Conservation (phyloP, 1,284 basidiomycete species). For the Exobasidium rhododendri region DNA sequence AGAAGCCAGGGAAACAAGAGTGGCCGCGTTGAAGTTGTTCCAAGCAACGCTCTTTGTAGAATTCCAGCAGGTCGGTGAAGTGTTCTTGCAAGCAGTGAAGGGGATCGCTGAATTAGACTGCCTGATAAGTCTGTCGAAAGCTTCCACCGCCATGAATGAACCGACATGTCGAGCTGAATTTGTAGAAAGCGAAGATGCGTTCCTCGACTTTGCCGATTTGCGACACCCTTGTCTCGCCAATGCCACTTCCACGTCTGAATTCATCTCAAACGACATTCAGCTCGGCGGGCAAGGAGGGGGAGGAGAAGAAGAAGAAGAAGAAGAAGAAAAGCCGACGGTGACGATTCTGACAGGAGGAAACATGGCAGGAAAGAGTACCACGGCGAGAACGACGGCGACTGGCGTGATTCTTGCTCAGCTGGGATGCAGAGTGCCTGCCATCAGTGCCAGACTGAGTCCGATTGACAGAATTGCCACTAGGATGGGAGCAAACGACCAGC, state of each 20-base stretch:
- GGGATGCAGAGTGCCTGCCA: constrained; percentile 94
- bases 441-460: constrained; percentile 75
- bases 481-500: constrained; percentile 74
- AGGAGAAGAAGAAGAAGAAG: constrained; percentile 55
- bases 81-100: constrained; percentile 55
- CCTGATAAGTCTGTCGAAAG: constrained; percentile 83
- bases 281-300: constrained; percentile 65
- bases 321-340: constrained; percentile 62
- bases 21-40: constrained; percentile 50
- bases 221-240: constrained; percentile 69
- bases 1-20: constrained; percentile 50
- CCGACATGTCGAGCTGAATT: constrained; percentile 88
- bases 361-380: constrained; percentile 63
- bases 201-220: constrained; percentile 73
- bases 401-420: constrained; percentile 95
- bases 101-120: constrained; percentile 86
- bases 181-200: constrained; percentile 73
- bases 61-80: constrained; percentile 72
- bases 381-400: constrained; percentile 92
- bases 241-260: constrained; percentile 58
- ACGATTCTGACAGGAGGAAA: constrained; percentile 92
- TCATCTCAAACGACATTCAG: constrained; percentile 91
- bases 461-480: constrained; percentile 92
- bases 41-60: constrained; percentile 62
- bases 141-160: constrained; percentile 82